Conservation (phyloP, 805 yeast genomes). For the Metschnikowia corniflorae region DNA sequence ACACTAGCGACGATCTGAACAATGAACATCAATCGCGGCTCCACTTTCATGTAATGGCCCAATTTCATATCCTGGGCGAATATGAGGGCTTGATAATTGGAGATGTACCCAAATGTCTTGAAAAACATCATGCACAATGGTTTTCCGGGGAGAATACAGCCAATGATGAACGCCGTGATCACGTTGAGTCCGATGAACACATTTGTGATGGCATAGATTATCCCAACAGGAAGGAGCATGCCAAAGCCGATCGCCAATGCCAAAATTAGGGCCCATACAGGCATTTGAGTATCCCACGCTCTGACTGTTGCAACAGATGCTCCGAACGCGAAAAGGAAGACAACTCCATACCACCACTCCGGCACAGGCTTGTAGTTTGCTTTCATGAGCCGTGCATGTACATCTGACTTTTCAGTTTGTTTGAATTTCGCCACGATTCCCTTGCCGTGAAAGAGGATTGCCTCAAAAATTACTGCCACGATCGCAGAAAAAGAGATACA, state of each 20-base stretch:
- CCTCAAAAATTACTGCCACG: slow-evolving; percentile 19
- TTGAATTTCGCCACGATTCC: slow-evolving; percentile 16
- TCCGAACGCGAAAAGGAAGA: slow-evolving; percentile 12
- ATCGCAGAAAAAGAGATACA: slow-evolving; percentile 23
- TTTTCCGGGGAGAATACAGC: slow-evolving; percentile 19
- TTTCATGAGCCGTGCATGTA: slow-evolving; percentile 21
- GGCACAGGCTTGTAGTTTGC: slow-evolving; percentile 20
- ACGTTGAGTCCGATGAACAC: slow-evolving; percentile 20
- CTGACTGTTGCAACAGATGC: slow-evolving; percentile 17
- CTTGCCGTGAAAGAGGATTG: slow-evolving; percentile 19
- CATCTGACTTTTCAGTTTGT: slow-evolving; percentile 17
- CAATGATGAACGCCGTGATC: slow-evolving; percentile 19
- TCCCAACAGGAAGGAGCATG: slow-evolving; percentile 18
- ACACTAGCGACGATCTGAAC: slow-evolving; percentile 20
- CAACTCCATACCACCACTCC: slow-evolving; percentile 21
- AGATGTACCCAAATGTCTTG: slow-evolving; percentile 20
- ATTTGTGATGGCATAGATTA: slow-evolving; percentile 20
- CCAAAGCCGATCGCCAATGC: slow-evolving; percentile 16
- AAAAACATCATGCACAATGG: slow-evolving; percentile 21
- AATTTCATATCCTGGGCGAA: slow-evolving; percentile 19
- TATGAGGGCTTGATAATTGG: slow-evolving; percentile 20
- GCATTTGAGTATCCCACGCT: slow-evolving; percentile 17
- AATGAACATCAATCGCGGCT: slow-evolving; percentile 18
- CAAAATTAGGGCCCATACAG: slow-evolving; percentile 18
- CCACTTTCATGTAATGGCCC: slow-evolving; percentile 22